Base-by-base conservation (phyloP, 257 asterid genomes). In the Fraxinus excelsior region DNA sequence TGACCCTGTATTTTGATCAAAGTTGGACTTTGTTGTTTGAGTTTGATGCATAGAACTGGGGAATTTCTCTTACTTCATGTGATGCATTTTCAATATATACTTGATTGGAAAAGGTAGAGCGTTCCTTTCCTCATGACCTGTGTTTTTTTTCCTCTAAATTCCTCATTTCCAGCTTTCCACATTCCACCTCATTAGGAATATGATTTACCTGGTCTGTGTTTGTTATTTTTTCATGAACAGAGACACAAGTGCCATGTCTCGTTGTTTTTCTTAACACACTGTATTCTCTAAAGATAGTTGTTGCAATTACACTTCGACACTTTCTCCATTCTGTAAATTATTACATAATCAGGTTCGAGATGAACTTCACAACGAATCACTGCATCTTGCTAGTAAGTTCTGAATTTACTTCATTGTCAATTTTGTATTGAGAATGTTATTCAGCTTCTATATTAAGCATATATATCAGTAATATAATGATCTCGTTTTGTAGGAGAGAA, bases 321-420 rank as follows among this genome's bases (percentile, higher is more conserved):
- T 66, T 32, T 38, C 35, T 74, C 70, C 46, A 34, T 67, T 42
- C 70, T 74, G 56, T 75, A 62, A 62, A 42, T 76, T 56, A 58
- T 76, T 72, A 38, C 69, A 68, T 83, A 72, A 71, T 72, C 84
- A 95, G 99, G 97, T 93, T 28, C 90, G 92, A 75, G 97, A 89
- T 82, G 99, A 93, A 40, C 94, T 95, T 79, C 87, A 87, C 76
- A 85, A 88, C 28, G 99, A 91, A 82, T 93, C 97, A 34, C 83
- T 95, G 82, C 99, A 91, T 87, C 96, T 95, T 82, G 93, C 97
- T 34, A 88, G 99, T 95, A 86, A 90, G 97, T 85, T 80, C n/a
- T 79, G 32, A 56, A 28, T 49, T 71, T 25, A 18, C 78, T 49
- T 60, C 75, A 67, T 67, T 64, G 70, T 79, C 80, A 65, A 18